Percentiles rank a stretch among this genome's conserved stretches.
These are phyloP conservation scores for Beauveria caledonica DNA, from an alignment of 2,329 filamentous ascomycete genomes.

Conservation along the genomic window DNA sequence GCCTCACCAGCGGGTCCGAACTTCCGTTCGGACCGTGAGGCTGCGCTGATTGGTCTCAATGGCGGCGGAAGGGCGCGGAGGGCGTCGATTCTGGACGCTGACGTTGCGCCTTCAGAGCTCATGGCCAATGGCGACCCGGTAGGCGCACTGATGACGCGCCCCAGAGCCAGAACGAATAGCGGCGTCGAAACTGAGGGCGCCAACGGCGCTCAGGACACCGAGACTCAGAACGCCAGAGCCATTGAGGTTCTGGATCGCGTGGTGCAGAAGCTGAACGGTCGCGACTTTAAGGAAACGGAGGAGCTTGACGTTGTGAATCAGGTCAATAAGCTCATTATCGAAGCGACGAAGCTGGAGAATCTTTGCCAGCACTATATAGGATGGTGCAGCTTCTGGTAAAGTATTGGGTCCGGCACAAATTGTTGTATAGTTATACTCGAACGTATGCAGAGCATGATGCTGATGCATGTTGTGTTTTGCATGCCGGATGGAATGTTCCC, in stretches of 20 bases:
- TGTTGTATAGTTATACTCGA: not conserved
- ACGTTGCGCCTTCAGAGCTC: slow-evolving; percentile 51
- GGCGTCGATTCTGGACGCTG: slow-evolving; percentile 60
- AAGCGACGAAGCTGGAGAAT: slow-evolving; percentile 95
- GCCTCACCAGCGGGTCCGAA: slow-evolving; percentile 58
- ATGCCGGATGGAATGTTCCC: too few relatives aligned
- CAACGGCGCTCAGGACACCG: slow-evolving; percentile 39
- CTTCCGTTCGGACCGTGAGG: slow-evolving; percentile 54
- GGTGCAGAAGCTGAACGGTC: slow-evolving; percentile 88
- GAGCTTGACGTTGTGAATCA: slow-evolving; percentile 81
- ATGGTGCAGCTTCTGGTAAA: slow-evolving; percentile 96
- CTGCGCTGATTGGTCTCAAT: slow-evolving; percentile 38
- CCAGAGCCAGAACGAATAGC: slow-evolving; percentile 53
- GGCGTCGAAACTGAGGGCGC: slow-evolving; percentile 32
- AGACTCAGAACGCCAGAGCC: slow-evolving; percentile 88
- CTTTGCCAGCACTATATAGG: slow-evolving; percentile 98
- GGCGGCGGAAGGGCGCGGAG: slow-evolving; percentile 48
- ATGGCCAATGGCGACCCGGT: slow-evolving; percentile 38
- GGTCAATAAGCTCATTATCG: slow-evolving; percentile 88
- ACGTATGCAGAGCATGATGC: not conserved
- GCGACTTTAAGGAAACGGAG: slow-evolving; percentile 80
- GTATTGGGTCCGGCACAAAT: not conserved
- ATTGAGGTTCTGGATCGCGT: slow-evolving; percentile 87
- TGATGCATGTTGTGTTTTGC: too few relatives aligned
- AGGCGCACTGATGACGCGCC: slow-evolving; percentile 39